Conservation (phyloP, 2,329 filamentous ascomycete genomes). For the Botrytis aclada region DNA sequence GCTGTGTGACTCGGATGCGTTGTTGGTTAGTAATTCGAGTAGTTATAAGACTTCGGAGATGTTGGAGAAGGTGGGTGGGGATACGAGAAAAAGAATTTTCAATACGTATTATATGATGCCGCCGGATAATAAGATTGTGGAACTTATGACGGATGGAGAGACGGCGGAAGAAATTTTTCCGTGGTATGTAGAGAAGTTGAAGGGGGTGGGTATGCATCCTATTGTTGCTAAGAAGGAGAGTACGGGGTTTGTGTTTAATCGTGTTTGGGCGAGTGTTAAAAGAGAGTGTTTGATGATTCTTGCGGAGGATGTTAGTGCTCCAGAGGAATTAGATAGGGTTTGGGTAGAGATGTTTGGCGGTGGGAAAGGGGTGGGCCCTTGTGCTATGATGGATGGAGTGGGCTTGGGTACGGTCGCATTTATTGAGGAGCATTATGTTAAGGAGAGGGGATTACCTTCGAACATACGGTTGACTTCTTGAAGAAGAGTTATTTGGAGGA, state of each 20-base stretch:
- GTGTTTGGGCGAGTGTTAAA: conserved; percentile 45
- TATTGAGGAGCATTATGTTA: conserved; percentile 43
- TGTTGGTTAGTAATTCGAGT: conserved; percentile 48
- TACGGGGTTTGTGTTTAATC: conserved; percentile 43
- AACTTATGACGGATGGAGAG: conserved; percentile 41
- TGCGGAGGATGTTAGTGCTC: conserved; percentile 39
- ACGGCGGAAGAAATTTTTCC: conserved; percentile 37
- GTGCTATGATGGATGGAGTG: conserved; percentile 43
- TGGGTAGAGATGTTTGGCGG: conserved; percentile 41
- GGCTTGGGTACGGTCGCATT: conserved; percentile 42
- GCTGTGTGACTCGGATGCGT: conserved; percentile 38
- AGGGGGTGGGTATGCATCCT: conserved; percentile 39
- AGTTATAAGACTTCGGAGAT: conserved; percentile 46
- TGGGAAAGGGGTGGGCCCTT: conserved; percentile 38
- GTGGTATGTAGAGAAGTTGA: conserved; percentile 35
- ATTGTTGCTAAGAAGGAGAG: conserved; percentile 40
- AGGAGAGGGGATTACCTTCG: conserved; percentile 29
- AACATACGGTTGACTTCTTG: conserved; percentile 37
- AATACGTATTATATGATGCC: conserved; percentile 46
- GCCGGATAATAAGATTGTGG: conserved; percentile 33
- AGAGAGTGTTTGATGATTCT: conserved; percentile 41
- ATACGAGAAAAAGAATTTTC: conserved; percentile 39
- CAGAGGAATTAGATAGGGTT: conserved; percentile 41
- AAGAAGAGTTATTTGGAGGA: conserved; percentile 35
- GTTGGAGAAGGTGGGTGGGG: conserved; percentile 41